Evolutionary conservation across 2,329 filamentous ascomycete species (phyloP).

Genomic region (Penicillium crustosum): DNA sequence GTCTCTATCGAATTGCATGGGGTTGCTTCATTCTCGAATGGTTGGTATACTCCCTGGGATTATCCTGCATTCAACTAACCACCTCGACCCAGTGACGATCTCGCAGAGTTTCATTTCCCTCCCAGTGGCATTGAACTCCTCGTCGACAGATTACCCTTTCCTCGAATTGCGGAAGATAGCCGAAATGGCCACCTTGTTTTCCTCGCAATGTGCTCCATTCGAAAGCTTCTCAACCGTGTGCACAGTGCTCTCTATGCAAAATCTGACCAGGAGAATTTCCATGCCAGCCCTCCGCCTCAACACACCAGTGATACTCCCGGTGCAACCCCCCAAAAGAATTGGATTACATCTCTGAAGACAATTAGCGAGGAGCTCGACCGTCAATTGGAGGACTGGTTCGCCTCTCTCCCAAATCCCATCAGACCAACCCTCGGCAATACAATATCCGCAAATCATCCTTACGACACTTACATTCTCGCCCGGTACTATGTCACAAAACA

Average conservation of each 20-base stretch:
- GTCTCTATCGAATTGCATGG: slow-evolving; percentile 18
- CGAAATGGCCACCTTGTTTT: slow-evolving; percentile 13
- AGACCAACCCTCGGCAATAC: slow-evolving; percentile 16
- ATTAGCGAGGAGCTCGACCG: slow-evolving; percentile 18
- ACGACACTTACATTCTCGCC: slow-evolving; percentile 16
- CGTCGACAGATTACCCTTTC: slow-evolving; percentile 17
- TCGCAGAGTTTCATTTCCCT: slow-evolving; percentile 21
- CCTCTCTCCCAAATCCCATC: slow-evolving; percentile 13
- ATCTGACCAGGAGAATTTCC: slow-evolving; percentile 2
- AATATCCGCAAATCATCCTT: slow-evolving; percentile 4
- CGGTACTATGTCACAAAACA: slow-evolving; percentile 19
- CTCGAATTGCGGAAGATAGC: slow-evolving; percentile 14
- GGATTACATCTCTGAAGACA: slow-evolving; percentile 14
- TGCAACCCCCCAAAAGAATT: slow-evolving; percentile 1
- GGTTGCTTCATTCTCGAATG: slow-evolving; percentile 22
- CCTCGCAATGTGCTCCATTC: slow-evolving; percentile 22
- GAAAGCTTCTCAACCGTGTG: slow-evolving; percentile 20
- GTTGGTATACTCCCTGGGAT: neutral
- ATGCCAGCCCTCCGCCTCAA: neutral
- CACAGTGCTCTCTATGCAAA: slow-evolving; percentile 21
- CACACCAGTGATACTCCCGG: neutral
- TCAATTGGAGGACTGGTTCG: slow-evolving; percentile 17
- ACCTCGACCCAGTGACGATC: slow-evolving; percentile 12
- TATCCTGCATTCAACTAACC: neutral
- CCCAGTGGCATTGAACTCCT: slow-evolving; percentile 18